Percentiles rank a stretch among this genome's conserved stretches.
Conservation (phyloP, 2,329 filamentous ascomycete species). For the Talaromyces rugulosus region DNA sequence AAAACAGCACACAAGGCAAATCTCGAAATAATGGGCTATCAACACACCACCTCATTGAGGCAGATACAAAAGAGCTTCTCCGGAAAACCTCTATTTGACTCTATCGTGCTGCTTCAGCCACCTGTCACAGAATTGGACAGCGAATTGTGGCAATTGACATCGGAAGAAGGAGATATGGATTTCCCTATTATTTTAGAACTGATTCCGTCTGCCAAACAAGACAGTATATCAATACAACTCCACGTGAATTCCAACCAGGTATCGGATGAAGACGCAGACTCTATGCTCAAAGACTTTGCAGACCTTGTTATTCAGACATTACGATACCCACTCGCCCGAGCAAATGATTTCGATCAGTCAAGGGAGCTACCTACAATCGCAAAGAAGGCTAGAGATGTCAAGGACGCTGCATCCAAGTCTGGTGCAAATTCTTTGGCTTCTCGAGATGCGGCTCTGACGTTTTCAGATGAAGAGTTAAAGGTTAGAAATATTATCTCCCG, state of each 20-base stretch:
- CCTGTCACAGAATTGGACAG: constrained; percentile 42
- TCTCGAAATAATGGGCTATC: constrained; percentile 59
- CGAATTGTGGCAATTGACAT: constrained; percentile 48
- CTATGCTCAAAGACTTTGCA: constrained; percentile 27
- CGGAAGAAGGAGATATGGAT: constrained; percentile 55
- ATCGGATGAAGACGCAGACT: constrained; percentile 17
- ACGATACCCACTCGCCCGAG: constrained; percentile 27
- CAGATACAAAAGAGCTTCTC: constrained; percentile 58
- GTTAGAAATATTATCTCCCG: constrained; percentile 56
- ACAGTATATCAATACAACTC: constrained; percentile 57
- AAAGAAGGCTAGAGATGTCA: constrained; percentile 12
- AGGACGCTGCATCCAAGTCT: background rate
- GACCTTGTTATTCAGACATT: constrained; percentile 30
- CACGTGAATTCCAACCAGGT: constrained; percentile 52
- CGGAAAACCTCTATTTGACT: constrained; percentile 67
- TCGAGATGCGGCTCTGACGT: background rate
- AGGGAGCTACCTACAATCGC: constrained; percentile 24
- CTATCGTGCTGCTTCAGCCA: constrained; percentile 73
- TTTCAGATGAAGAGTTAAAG: constrained; percentile 39
- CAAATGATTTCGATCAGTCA: constrained; percentile 22
- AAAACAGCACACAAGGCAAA: constrained; percentile 60
- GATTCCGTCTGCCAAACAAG: constrained; percentile 49
- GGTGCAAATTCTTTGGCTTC: background rate
- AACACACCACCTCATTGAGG: constrained; percentile 72
- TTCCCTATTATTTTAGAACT: constrained; percentile 75